phyloP scores from a whole-genome alignment of 495 filamentous ascomycete species.

The Podospora anserina region DNA sequence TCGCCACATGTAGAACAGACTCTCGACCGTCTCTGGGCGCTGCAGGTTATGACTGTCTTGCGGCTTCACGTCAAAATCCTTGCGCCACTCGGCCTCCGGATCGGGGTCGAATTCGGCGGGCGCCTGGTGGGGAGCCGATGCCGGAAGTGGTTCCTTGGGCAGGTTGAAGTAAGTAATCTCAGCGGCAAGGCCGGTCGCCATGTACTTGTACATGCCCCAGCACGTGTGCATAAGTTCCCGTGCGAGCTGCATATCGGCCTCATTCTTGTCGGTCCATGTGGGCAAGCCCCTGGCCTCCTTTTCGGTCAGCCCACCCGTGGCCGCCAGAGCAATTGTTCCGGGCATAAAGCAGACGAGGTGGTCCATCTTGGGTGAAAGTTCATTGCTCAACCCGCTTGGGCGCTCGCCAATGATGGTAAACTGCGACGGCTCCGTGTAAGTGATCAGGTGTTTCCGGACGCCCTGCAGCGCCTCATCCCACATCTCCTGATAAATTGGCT shows the following conservation, averaged over 20 bases:
- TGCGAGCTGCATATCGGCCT: slow-evolving; percentile 82
- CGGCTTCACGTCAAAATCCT: slow-evolving; percentile 73
- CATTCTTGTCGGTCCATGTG: slow-evolving; percentile 72
- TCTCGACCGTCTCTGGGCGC: slow-evolving; percentile 91
- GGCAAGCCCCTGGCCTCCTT: slow-evolving; percentile 67
- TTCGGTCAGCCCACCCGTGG: slow-evolving; percentile 73
- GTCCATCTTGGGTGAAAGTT: slow-evolving; percentile 88
- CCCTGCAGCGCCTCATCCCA: slow-evolving; percentile 85
- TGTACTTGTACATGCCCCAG: slow-evolving; percentile 92
- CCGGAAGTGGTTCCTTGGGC: slow-evolving; percentile 58
- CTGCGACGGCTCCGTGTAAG: slow-evolving; percentile 74
- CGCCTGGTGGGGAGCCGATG: slow-evolving; percentile 46
- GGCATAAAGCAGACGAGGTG: slow-evolving; percentile 98
- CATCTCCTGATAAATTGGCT: slow-evolving; percentile 84
- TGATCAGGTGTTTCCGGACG: slow-evolving; percentile 85
- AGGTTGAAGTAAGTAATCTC: slow-evolving; percentile 91
- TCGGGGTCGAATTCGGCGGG: slow-evolving; percentile 47
- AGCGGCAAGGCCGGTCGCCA: slow-evolving; percentile 80
- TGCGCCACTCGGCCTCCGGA: slow-evolving; percentile 59
- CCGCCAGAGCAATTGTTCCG: slow-evolving; percentile 87
- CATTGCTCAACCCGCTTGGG: slow-evolving; percentile 63
- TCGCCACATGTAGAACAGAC: slow-evolving; percentile 96
- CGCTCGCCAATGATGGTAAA: slow-evolving; percentile 87
- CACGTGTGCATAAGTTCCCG: slow-evolving; percentile 92
- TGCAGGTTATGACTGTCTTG: slow-evolving; percentile 90